A percentile compares a stretch with the other conserved stretches of the same genome.
Evolutionary conservation across 116 monocot species (phyloP).

Genomic region (Cymodocea nodosa): DNA sequence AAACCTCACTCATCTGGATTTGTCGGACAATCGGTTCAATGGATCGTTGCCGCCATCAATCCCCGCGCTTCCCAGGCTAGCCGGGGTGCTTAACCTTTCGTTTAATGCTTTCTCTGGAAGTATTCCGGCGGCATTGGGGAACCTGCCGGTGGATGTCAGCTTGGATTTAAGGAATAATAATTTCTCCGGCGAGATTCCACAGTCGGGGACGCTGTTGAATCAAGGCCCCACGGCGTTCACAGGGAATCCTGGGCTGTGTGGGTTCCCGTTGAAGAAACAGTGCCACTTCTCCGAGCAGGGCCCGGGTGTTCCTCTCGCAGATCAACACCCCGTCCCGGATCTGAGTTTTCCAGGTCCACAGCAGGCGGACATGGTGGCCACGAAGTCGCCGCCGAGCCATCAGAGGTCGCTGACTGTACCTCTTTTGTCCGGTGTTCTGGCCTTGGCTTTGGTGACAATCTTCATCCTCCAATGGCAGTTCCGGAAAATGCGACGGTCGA

Average conservation of each 20-base stretch:
- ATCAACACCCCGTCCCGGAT: conserved; percentile 10
- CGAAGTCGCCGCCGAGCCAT: conserved; percentile 1
- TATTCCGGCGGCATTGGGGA: conserved; percentile 54
- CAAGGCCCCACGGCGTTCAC: conserved; percentile 93
- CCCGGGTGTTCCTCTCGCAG: conserved; percentile 12
- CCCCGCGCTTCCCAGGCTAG: conserved; percentile 39
- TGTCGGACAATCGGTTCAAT: conserved; percentile 58
- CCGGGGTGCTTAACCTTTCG: conserved; percentile 77
- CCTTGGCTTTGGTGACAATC: conserved; percentile 27
- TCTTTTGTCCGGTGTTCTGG: conserved; percentile 39
- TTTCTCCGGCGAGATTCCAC: conserved; percentile 80
- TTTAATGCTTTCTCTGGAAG: conserved; percentile 47
- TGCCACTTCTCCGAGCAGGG: conserved; percentile 20
- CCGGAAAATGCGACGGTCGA: conserved; percentile 18
- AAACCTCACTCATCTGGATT: conserved; percentile 47
- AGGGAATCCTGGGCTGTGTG: conserved; percentile 63
- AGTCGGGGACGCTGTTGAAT: conserved; percentile 69
- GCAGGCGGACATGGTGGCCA: not conserved
- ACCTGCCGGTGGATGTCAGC: conserved; percentile 68
- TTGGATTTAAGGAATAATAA: conserved; percentile 56
- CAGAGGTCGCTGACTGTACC: conserved; percentile 23
- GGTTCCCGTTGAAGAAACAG: conserved; percentile 57
- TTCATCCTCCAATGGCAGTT: conserved; percentile 59
- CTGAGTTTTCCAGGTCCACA: conserved; percentile 13
- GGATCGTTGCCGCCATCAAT: conserved; percentile 53